Conservation (phyloP, 1,284 basidiomycete genomes). For the Bondarzewia mesenterica region DNA sequence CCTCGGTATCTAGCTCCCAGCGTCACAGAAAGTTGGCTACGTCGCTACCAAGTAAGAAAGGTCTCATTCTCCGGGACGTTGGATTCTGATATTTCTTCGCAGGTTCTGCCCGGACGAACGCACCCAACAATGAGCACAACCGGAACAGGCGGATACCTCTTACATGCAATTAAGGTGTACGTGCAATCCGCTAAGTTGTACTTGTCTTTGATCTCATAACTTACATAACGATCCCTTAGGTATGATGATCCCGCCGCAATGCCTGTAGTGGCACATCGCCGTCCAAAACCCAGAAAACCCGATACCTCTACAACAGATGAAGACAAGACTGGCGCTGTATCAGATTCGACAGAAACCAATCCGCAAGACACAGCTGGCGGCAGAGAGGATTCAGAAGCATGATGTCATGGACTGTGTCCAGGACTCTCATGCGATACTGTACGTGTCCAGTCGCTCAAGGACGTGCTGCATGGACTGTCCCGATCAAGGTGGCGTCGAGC, state of each 20-base stretch:
- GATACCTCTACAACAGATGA: neutral
- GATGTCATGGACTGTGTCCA: no score
- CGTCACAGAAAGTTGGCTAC: conserved; percentile 84
- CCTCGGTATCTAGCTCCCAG: conserved; percentile 73
- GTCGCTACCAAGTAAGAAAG: conserved; percentile 81
- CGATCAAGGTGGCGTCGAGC: no score
- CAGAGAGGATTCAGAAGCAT: no score
- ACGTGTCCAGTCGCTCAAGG: no score
- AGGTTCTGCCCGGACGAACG: conserved; percentile 88
- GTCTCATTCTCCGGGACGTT: neutral
- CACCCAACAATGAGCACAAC: conserved; percentile 94
- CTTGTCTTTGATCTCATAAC: conserved; percentile 1
- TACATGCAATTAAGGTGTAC: conserved; percentile 82
- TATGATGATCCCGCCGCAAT: conserved; percentile 61
- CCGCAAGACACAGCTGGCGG: no score
- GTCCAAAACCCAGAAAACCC: conserved; percentile 10
- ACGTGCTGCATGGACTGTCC: no score
- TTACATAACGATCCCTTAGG: conserved; percentile 31
- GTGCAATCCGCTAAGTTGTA: conserved; percentile 19
- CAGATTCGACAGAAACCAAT: no score
- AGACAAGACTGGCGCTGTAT: no score
- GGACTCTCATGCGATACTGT: no score
- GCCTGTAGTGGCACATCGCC: conserved; percentile 33
- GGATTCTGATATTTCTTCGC: neutral
- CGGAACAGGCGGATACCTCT: conserved; percentile 83